Evolutionary conservation across 202 grass and related monocot genomes (phyloP), one percentile per base, ranked within the genome.

Genomic region (Saccharum hybrid): DNA sequence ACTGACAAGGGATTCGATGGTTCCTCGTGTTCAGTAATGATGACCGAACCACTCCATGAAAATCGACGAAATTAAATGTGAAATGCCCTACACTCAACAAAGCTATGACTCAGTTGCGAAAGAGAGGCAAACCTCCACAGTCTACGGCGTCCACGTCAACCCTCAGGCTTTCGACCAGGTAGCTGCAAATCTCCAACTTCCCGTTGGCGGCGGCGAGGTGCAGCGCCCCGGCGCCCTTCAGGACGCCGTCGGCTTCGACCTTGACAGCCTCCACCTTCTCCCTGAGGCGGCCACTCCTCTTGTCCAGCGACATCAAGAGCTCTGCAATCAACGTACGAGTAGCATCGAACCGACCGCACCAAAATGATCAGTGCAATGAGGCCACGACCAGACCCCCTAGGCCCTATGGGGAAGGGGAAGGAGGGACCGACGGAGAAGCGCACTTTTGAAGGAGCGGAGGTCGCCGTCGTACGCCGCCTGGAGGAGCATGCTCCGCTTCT

Each of bases 171-270:
- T 85, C 83, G 10, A 85, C 16, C 19, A 79, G 67, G 75, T 85
- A 79, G 31, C 3, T 6, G 75, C 83, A 85, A 59, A 85, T 69
- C 31, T 72, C 56, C 21, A 72, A 4, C 42, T 22, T 78, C 66
- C 68, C 75, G 37, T 48, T 79, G 56, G 41, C 11, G 21, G 83
- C 83, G 43, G 75, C 83, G 19, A 85, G 5, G 57, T 85, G 83
- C 67, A 72, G 66, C 10, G 23, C 42, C 56, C 83, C 33, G 40
- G 51, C 21, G 10, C 75, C 66, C 15, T 72, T 46, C 10, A 79
- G 0, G 14, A 9, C 3, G 8, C n/a, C 66, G 22, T 46, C 41
- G 13, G 36, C 11, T 30, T 30, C 13, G 42, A 65, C 19, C 67
- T 43, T 85, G 33, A 72, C 75, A 22, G 42, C 57, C 68, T 79